Evolutionary conservation across 2,329 filamentous ascomycete genomes (phyloP).

Genomic region (Bipolaris bicolor): DNA sequence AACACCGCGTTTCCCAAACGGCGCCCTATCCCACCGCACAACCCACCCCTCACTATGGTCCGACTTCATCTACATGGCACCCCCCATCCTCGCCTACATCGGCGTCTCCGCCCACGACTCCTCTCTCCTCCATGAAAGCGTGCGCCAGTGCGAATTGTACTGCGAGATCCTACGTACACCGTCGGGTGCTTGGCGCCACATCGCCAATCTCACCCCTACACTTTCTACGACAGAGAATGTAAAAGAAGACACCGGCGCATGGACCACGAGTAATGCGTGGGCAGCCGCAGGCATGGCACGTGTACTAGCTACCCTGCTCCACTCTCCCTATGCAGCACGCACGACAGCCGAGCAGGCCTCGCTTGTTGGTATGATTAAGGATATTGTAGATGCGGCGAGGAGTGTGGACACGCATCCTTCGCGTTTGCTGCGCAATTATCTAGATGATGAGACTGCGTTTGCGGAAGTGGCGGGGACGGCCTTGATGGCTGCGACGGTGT

Average conservation of each 20-base stretch:
- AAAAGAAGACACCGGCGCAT: conserved; percentile 47
- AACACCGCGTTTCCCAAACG: conserved; percentile 53
- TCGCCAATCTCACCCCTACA: conserved; percentile 43
- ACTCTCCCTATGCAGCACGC: conserved; percentile 29
- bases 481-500: conserved; percentile 53
- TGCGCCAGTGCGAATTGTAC: conserved; percentile 53
- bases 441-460: conserved; percentile 54
- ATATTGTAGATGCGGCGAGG: conserved; percentile 49
- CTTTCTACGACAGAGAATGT: conserved; percentile 4
- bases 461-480: conserved; percentile 58
- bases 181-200: conserved; percentile 55
- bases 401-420: conserved; percentile 42
- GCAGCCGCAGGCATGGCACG: conserved; percentile 56
- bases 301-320: conserved; percentile 53
- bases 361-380: conserved; percentile 44
- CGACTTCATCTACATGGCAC: conserved; percentile 59
- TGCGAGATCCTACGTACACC: conserved; percentile 46
- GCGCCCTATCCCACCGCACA: conserved; percentile 57
- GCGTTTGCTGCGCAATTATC: conserved; percentile 56
- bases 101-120: conserved; percentile 50
- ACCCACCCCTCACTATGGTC: conserved; percentile 55
- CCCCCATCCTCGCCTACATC: conserved; percentile 58
- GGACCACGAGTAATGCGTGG: conserved; percentile 59
- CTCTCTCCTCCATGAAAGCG: conserved; percentile 44
- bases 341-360: conserved; percentile 26